A percentile compares a stretch with the other conserved stretches of the same genome.
phyloP scores from a whole-genome alignment of 1,284 basidiomycete species.

The Apiotrichum porosum region DNA sequence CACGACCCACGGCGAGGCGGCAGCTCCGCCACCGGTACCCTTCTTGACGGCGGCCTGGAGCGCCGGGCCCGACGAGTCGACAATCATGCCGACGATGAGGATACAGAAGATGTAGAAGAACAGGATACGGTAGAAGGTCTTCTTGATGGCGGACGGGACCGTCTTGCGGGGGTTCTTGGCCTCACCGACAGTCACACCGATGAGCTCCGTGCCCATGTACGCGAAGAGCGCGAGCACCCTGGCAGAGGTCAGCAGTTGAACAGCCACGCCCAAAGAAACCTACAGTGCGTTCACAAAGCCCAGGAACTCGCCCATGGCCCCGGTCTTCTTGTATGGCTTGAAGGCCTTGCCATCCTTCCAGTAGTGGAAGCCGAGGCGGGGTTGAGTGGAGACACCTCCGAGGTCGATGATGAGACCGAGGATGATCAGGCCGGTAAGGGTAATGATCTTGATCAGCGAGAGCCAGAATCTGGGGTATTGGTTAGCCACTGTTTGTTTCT shows the following conservation, averaged over 20 bases:
- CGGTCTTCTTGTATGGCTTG: conserved; percentile 28
- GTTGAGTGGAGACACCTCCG: conserved; percentile 62
- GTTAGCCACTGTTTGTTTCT: too few species aligned
- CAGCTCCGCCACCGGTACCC: conserved; percentile 50
- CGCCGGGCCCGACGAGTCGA: conserved; percentile 31
- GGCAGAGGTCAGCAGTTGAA: too few species aligned
- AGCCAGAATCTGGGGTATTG: conserved; percentile 50
- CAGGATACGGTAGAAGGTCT: conserved; percentile 56
- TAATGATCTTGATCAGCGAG: conserved; percentile 55
- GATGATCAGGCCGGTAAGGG: conserved; percentile 58
- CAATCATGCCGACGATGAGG: conserved; percentile 63
- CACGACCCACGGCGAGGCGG: conserved; percentile 74
- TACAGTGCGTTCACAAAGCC: conserved; percentile 25
- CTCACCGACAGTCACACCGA: conserved; percentile 52
- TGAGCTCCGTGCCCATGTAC: conserved; percentile 59
- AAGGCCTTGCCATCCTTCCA: conserved; percentile 51
- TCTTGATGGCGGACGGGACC: conserved; percentile 57
- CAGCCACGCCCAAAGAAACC: too few species aligned
- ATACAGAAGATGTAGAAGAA: conserved; percentile 59
- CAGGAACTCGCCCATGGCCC: conserved; percentile 32
- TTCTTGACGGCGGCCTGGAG: conserved; percentile 7
- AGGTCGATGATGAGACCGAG: conserved; percentile 60
- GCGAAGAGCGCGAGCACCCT: conserved; percentile 44
- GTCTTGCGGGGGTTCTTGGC: conserved; percentile 57
- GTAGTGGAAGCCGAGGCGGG: conserved; percentile 58